Base-by-base conservation (phyloP, 345 rosid genomes). In the Populus pruinosa region DNA sequence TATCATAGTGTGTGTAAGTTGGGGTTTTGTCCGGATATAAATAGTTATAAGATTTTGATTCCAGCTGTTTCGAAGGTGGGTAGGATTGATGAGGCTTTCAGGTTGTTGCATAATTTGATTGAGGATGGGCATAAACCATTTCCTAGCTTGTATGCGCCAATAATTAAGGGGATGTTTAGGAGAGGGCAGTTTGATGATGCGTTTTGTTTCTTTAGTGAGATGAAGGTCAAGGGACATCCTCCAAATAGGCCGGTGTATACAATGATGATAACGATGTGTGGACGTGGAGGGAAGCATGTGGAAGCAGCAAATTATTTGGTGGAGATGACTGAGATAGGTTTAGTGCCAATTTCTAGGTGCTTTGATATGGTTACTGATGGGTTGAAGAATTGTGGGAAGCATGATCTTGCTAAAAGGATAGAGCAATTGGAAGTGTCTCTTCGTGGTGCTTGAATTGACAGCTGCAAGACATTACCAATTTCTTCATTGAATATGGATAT, bases 291-390 rank as follows among this genome's bases (percentile, higher is more conserved):
- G 77, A 93, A 87, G 66, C 90, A 83, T 25, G 85, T 95, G 65
- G 98, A 91, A 74, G 97, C 94, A 0, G 94, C 93, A 16, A 93
- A 90, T 80, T 96, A 89, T 82, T 84, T 93, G 91, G 79, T 88
- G 71, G 98, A 93, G 86, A 93, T 93, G 99, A 89, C 92, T 20
- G 98, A 93, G 85, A 81, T 90, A 83, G 98, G 99, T 75, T 79
- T 93, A 88, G 83, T 76, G 8, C 98, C 96, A 0, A 92, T 93
- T 61, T 87, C 97, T 2, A 81, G 96, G 79, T 93, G 99, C 83
- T 96, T 92, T 79, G 97, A 96, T 88, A 76, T 92, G 92, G 94
- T 96, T 31, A 85, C 89, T 73, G 94, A 92, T 90, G 99, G 96
- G 67, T 81, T 96, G 84, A 93, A 90, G 88, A 92, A 88, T 77